Evolutionary conservation across 2,329 filamentous ascomycete genomes (phyloP), one percentile per base, ranked within the genome.

Genomic region (Cercospora zeae-maydis): DNA sequence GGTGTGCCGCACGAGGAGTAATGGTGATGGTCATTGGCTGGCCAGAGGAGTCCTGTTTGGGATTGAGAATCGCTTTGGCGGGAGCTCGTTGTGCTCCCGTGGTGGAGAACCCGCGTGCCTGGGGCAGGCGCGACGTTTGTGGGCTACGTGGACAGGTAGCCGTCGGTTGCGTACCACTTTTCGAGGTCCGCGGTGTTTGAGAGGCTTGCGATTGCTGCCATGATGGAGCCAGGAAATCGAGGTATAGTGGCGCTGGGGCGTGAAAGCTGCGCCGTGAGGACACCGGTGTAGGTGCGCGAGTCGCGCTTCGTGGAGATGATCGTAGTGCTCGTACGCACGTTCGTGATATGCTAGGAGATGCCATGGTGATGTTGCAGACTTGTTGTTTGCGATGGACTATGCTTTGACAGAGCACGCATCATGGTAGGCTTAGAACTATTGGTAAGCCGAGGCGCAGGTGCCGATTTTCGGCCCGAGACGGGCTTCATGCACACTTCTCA

Each of bases 1-100:
- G 90, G 76, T 78, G 72, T 45, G 90, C 88, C 42, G 93, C 93
- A 54, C 93, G 85, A 1, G 90, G 84, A 0, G 92, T 96, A 65
- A 98, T 96, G 59, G 89, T 88, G 24, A 99, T 83, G 70, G 81
- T 80, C 87, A 96, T 92, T 19, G 88, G 85, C n/a, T 91, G 88
- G 27, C 93, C 93, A 60, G 93, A 86, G 33, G 96, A 91, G 74
- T 95, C 91, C 61, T 83, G 83, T 69, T 88, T 86, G 0, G 92
- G 90, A 74, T 98, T 96, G 14, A 81, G 77, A 60, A 83, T 80
- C 14, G 78, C 78, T 56, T 77, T 70, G 16, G 70, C 70, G 11
- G 14, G 37, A 3, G 21, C 58, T 10, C 49, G 49, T 0, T 33
- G n/a, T 7, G 52, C n/a, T 6, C 58, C 13, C 0, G 69, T 67